Evolutionary conservation across 2,329 filamentous ascomycete species (phyloP).

Genomic region (Neopestalotiopsis sp.): DNA sequence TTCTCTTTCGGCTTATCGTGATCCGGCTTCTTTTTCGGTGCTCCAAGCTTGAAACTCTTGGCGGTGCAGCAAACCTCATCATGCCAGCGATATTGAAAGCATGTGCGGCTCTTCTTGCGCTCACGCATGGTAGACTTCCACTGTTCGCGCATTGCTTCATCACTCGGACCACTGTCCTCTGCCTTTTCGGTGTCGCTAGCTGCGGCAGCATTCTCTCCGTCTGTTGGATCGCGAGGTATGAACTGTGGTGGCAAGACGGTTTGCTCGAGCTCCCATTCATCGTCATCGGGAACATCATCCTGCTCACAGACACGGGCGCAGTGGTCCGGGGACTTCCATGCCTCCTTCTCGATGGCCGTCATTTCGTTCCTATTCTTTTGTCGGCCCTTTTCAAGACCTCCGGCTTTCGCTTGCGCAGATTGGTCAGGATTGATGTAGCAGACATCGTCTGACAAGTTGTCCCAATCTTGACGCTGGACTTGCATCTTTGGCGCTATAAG

Average conservation of each 20-base stretch:
- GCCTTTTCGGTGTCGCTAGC: slow-evolving; percentile 33
- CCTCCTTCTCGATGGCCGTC: slow-evolving; percentile 48
- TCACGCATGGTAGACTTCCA: slow-evolving; percentile 33
- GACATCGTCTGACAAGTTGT: slow-evolving; percentile 56
- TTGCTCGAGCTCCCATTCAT: slow-evolving; percentile 35
- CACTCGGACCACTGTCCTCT: slow-evolving; percentile 33
- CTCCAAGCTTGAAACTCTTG: slow-evolving; percentile 50
- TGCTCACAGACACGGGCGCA: slow-evolving; percentile 56
- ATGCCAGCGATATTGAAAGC: slow-evolving; percentile 55
- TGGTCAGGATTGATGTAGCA: slow-evolving; percentile 49
- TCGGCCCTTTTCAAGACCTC: slow-evolving; percentile 37
- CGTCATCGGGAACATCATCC: slow-evolving; percentile 42
- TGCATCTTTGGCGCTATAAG: slow-evolving; percentile 53
- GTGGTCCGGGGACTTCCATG: slow-evolving; percentile 50
- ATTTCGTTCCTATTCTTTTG: slow-evolving; percentile 47
- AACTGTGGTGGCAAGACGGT: slow-evolving; percentile 3
- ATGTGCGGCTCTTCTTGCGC: slow-evolving; percentile 40
- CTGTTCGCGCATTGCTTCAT: slow-evolving; percentile 27
- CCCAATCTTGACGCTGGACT: slow-evolving; percentile 52
- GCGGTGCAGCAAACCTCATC: slow-evolving; percentile 50
- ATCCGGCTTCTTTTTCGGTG: slow-evolving; percentile 39
- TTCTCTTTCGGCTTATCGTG: slow-evolving; percentile 33
- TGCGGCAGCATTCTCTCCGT: slow-evolving; percentile 33
- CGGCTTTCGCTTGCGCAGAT: slow-evolving; percentile 39
- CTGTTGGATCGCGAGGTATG: slow-evolving; percentile 21